Evolutionary conservation across 1,284 basidiomycete genomes (phyloP).

Genomic region (Trichosporon sp.): DNA sequence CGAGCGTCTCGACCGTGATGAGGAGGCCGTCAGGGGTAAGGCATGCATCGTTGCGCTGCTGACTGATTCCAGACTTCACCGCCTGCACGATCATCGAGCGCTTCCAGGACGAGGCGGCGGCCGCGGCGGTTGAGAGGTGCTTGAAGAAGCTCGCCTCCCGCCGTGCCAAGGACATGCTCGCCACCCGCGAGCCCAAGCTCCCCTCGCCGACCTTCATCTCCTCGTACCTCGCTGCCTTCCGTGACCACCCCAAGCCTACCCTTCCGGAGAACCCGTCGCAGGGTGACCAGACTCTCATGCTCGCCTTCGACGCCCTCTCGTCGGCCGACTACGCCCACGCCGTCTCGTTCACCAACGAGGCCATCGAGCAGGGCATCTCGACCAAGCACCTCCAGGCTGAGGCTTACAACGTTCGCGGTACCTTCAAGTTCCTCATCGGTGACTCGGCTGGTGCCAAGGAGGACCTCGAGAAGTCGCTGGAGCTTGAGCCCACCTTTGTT

Average conservation of each 20-base stretch:
- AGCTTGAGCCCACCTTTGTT: slow-evolving; percentile 73
- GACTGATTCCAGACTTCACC: slow-evolving; percentile 74
- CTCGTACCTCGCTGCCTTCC: slow-evolving; percentile 96
- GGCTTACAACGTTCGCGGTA: slow-evolving; percentile 90
- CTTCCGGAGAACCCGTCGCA: slow-evolving; percentile 74
- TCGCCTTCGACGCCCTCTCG: slow-evolving; percentile 79
- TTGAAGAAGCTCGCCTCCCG: slow-evolving; percentile 78
- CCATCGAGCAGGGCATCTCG: slow-evolving; percentile 84
- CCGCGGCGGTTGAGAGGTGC: slow-evolving; percentile 85
- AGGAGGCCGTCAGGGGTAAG: slow-evolving; percentile 77
- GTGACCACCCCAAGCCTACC: slow-evolving; percentile 69
- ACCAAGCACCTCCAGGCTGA: slow-evolving; percentile 76
- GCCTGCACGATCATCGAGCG: slow-evolving; percentile 92
- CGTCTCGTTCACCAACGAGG: slow-evolving; percentile 77
- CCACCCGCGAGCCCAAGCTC: slow-evolving; percentile 73
- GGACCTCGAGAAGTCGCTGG: slow-evolving; percentile 79
- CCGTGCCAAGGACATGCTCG: slow-evolving; percentile 72
- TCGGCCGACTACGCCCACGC: slow-evolving; percentile 88
- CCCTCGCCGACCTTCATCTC: slow-evolving; percentile 92
- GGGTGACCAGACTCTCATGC: slow-evolving; percentile 81
- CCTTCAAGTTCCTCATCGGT: slow-evolving; percentile 93
- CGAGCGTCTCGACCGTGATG: slow-evolving; percentile 74
- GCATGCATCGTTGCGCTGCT: slow-evolving; percentile 6
- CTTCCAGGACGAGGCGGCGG: slow-evolving; percentile 81
- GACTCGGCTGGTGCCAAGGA: slow-evolving; percentile 81